Base-by-base conservation (phyloP, 768 basidiomycete species). In the Hydnomerulius pinastri region DNA sequence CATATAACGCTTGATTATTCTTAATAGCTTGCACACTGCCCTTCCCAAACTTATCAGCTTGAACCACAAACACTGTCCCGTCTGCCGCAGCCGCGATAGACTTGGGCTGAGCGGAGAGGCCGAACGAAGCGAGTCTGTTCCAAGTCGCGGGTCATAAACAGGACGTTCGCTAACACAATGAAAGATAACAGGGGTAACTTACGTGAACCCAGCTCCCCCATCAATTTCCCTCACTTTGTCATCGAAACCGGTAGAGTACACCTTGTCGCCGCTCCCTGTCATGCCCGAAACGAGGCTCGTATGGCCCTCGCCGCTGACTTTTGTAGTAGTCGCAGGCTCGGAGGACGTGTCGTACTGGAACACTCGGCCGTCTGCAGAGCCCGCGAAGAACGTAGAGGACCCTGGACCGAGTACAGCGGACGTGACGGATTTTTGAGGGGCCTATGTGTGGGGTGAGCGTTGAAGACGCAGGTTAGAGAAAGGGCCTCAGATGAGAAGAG, bases 351-450 rank as follows among this genome's bases (percentile, higher is more conserved):
- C 77, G 63, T 87, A 91, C 2, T 84, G 76, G 40, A 86, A 74
- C 1, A 85, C 71, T 12, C 90, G 85, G 1, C 93, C 92, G 53
- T 92, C 90, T 4, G 86, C 84, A 0, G 86, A 84, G 15, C 93
- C 93, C 0, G 84, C 79, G 49, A 93, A 73, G 74, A 96, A 91
- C 0, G 91, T 92, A n/a, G 64, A 66, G 2, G 76, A 63, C n/a
- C n/a, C n/a, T 2, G 65, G 62, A 1, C 66, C 59, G 0, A 77
- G 64, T 1, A 80, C 65, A 15, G 81, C 75, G 0, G 88, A 77
- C 0, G 87, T 96, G 56, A 98, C 78, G 2, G 88, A 71, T 63
- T 85, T 92, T 66, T 92, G 88, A 13, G 92, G 85, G 5, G 85
- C 92, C 85, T 94, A 58, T 23, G 17, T 20, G 12, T 30, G 25